Conservation (phyloP, 495 filamentous ascomycete genomes). For the Penicillium maclennaniae region DNA sequence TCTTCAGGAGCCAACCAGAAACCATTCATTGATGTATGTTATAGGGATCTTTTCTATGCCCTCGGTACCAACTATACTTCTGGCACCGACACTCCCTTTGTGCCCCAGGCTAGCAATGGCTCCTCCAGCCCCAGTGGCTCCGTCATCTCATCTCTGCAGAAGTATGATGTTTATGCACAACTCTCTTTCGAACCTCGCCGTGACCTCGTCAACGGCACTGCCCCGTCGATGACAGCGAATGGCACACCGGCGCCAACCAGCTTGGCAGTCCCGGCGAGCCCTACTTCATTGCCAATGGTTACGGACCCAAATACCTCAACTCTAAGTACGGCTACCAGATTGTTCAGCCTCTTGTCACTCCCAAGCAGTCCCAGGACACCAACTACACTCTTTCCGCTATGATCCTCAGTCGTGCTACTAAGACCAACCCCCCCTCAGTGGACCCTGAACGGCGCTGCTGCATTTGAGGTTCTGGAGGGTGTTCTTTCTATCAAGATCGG, state of each 20-base stretch:
- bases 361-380: conserved; percentile 25
- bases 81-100: conserved; percentile 28
- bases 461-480: conserved; percentile 43
- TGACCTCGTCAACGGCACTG: conserved; percentile 36
- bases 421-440: conserved; percentile 18
- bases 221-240: conserved; percentile 17
- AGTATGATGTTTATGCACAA: conserved; percentile 35
- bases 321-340: conserved; percentile 37
- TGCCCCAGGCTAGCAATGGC: conserved; percentile 15
- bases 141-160: conserved; percentile 23
- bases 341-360: conserved; percentile 38
- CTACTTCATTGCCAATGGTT: conserved; percentile 40
- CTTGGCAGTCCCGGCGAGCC: conserved; percentile 26
- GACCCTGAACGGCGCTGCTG: conserved; percentile 23
- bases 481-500: conserved; percentile 30
- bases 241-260: conserved; percentile 32
- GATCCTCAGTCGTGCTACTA: conserved; percentile 20
- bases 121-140: conserved; percentile 5
- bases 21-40: not conserved
- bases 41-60: conserved; percentile 36
- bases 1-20: not conserved
- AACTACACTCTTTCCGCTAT: conserved; percentile 40
- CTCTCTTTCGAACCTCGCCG: conserved; percentile 31
- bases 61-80: conserved; percentile 29
- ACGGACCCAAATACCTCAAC: conserved; percentile 40